Percentiles rank a stretch among this genome's conserved stretches.
phyloP scores from a whole-genome alignment of 1,284 basidiomycete genomes.

The Leccinum idahoense region DNA sequence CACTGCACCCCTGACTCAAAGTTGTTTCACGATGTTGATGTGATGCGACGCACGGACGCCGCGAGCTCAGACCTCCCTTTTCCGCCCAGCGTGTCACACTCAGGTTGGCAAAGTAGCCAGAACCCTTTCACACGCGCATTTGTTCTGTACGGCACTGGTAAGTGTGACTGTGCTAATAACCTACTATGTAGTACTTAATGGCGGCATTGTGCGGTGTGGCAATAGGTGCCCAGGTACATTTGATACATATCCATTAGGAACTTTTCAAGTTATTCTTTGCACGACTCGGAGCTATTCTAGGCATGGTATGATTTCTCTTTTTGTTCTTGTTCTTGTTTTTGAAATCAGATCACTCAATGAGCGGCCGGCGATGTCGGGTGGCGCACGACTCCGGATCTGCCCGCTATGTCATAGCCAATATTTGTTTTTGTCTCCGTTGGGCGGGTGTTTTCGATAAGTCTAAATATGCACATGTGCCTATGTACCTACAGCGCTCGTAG shows the following conservation, averaged over 20 bases:
- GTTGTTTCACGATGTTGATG: neutral
- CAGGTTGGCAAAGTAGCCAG: neutral
- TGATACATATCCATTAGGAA: neutral
- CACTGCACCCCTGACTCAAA: neutral
- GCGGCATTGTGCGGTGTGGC: neutral
- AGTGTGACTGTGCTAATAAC: neutral
- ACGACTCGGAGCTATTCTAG: neutral
- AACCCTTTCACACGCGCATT: neutral
- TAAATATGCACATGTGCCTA: neutral
- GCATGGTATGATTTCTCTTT: neutral
- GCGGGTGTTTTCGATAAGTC: neutral
- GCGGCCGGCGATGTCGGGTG: neutral
- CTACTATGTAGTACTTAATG: neutral
- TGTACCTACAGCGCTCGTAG: neutral
- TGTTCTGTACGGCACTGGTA: neutral
- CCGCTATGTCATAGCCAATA: neutral
- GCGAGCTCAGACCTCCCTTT: neutral
- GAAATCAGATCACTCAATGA: neutral
- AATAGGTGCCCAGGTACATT: neutral
- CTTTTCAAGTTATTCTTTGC: neutral
- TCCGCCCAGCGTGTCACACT: neutral
- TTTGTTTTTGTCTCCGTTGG: neutral
- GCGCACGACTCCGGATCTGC: neutral
- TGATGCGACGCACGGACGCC: neutral
- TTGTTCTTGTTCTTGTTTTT: neutral